Conservation (phyloP, 2,329 filamentous ascomycete species). For the Leptographium wingfieldii region DNA sequence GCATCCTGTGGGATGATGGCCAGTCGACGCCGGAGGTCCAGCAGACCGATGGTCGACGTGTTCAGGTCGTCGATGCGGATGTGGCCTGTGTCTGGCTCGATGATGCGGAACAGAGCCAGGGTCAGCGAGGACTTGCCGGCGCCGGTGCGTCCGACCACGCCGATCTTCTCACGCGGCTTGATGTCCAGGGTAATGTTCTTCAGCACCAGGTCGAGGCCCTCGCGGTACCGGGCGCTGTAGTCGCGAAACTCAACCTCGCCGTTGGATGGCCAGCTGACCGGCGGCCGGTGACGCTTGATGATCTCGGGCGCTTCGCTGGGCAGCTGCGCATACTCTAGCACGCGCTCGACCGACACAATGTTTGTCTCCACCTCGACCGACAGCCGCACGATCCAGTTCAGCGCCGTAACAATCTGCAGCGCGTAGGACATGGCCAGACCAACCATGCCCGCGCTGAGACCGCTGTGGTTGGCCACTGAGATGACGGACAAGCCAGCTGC, state of each 20-base stretch:
- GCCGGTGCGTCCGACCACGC: slow-evolving; percentile 89
- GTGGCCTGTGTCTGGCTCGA: slow-evolving; percentile 70
- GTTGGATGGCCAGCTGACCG: slow-evolving; percentile 81
- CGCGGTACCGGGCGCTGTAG: slow-evolving; percentile 87
- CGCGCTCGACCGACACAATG: slow-evolving; percentile 95
- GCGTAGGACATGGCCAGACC: slow-evolving; percentile 96
- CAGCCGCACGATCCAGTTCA: slow-evolving; percentile 98
- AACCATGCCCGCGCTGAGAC: slow-evolving; percentile 60
- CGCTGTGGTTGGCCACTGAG: slow-evolving; percentile 56
- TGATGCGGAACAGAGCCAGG: slow-evolving; percentile 86
- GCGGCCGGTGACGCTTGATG: slow-evolving; percentile 73
- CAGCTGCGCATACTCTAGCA: slow-evolving; percentile 85
- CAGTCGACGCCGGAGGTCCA: slow-evolving; percentile 77
- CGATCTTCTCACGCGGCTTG: slow-evolving; percentile 95
- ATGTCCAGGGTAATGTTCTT: slow-evolving; percentile 88
- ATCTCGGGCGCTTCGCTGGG: slow-evolving; percentile 93
- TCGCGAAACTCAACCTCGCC: slow-evolving; percentile 84
- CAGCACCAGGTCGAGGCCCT: slow-evolving; percentile 79
- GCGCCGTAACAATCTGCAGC: slow-evolving; percentile 87
- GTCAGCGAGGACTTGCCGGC: slow-evolving; percentile 94
- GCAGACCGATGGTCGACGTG: slow-evolving; percentile 77
- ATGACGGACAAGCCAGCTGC: slow-evolving; percentile 74
- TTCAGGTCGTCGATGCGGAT: slow-evolving; percentile 85
- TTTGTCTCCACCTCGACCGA: slow-evolving; percentile 99
- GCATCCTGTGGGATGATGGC: slow-evolving; percentile 98